Percentiles rank a stretch among this genome's conserved stretches.
These are phyloP conservation scores for Naganishia kalamii DNA, from an alignment of 768 basidiomycete genomes.

Conservation along the genomic window DNA sequence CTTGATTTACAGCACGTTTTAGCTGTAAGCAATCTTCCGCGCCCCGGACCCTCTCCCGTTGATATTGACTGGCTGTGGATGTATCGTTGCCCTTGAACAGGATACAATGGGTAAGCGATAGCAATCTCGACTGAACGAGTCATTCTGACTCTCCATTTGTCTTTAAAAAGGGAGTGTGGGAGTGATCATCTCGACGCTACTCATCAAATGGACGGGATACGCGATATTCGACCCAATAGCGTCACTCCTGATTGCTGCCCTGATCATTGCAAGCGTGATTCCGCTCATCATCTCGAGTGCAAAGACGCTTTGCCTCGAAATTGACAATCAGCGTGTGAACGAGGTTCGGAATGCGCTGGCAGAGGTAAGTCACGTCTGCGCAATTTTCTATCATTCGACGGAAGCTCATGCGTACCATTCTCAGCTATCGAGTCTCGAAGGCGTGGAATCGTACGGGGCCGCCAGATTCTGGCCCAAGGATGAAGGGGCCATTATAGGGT, in stretches of 20 bases:
- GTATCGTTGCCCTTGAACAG: slow-evolving; percentile 10
- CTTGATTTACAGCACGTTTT: slow-evolving; percentile 63
- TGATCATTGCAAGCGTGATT: slow-evolving; percentile 91
- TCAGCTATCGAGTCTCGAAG: slow-evolving; percentile 69
- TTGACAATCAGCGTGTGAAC: slow-evolving; percentile 53
- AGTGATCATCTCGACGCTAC: slow-evolving; percentile 90
- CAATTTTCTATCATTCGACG: slow-evolving; percentile 15
- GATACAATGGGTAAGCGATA: slow-evolving; percentile 18
- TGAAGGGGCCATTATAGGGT: slow-evolving; percentile 73
- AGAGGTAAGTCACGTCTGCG: slow-evolving; percentile 39
- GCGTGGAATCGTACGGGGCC: slow-evolving; percentile 68
- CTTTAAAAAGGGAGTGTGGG: slow-evolving; percentile 72
- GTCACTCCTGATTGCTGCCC: slow-evolving; percentile 85
- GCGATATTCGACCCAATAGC: slow-evolving; percentile 98
- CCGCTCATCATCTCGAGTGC: slow-evolving; percentile 93
- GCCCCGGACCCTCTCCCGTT: neutral
- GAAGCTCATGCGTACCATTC: neutral
- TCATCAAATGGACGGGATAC: slow-evolving; percentile 96
- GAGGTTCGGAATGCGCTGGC: slow-evolving; percentile 48
- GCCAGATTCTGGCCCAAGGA: slow-evolving; percentile 97
- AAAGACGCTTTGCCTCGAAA: slow-evolving; percentile 75
- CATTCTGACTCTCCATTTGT: neutral
- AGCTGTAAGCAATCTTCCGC: slow-evolving; percentile 56
- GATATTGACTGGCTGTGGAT: slow-evolving; percentile 8
- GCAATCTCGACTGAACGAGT: slow-evolving; percentile 5